Conservation (phyloP, 192 early-diverging fungal species). For the Obelidium mucronatum region DNA sequence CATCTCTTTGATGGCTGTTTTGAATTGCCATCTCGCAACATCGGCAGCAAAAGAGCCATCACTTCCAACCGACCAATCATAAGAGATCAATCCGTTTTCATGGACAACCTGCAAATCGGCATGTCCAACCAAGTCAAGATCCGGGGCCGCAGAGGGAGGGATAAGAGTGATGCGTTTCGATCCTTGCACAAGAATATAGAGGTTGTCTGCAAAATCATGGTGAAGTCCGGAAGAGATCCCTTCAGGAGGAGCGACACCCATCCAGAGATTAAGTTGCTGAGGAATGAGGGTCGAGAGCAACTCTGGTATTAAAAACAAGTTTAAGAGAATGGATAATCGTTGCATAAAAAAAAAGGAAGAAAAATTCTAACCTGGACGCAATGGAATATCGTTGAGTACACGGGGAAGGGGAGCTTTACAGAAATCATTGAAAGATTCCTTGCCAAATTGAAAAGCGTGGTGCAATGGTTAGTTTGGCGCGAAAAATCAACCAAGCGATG, state of each 20-base stretch:
- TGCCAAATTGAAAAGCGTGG: too few species aligned
- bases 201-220: conserved; percentile 54
- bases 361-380: conserved; percentile 37
- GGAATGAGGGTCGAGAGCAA: conserved; percentile 37
- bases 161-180: conserved; percentile 9
- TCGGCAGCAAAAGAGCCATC: conserved; percentile 28
- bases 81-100: conserved; percentile 44
- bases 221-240: conserved; percentile 48
- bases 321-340: background rate
- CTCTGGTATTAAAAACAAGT: background rate
- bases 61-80: conserved; percentile 33
- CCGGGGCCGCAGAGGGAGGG: conserved; percentile 17
- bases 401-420: conserved; percentile 40
- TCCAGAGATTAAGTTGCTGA: conserved; percentile 55
- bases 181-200: conserved; percentile 47
- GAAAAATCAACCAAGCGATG: background rate
- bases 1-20: conserved; percentile 12
- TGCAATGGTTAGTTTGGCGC: too few species aligned
- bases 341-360: conserved; percentile 23
- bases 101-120: conserved; percentile 22
- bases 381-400: conserved; percentile 35
- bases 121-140: conserved; percentile 32
- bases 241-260: conserved; percentile 33
- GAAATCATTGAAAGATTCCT: conserved; percentile 20
- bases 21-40: conserved; percentile 31